Evolutionary conservation across 148 eudicot species (phyloP).

Genomic region (Chenopodium quinoa): DNA sequence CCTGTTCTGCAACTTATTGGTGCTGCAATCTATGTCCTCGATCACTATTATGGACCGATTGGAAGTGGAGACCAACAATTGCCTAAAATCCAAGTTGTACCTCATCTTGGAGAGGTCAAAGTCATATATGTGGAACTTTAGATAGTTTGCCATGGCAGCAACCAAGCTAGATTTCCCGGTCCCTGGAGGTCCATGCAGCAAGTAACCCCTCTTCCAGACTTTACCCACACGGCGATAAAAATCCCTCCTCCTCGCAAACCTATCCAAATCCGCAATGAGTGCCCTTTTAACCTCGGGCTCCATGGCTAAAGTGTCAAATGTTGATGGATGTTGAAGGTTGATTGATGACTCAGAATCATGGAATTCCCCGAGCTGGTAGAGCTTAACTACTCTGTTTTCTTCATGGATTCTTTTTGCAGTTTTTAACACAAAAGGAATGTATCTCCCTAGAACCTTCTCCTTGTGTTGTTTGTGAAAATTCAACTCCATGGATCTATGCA

Average conservation of each 20-base stretch:
- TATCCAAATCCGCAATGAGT: conserved; percentile 36
- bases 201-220: conserved; percentile 56
- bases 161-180: conserved; percentile 56
- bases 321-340: conserved; percentile 43
- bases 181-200: conserved; percentile 57
- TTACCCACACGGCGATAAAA: conserved; percentile 41
- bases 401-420: conserved; percentile 28
- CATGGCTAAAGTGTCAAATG: conserved; percentile 45
- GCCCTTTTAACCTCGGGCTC: conserved; percentile 30
- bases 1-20: conserved; percentile 20
- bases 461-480: conserved; percentile 34
- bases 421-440: conserved; percentile 31
- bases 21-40: conserved; percentile 55
- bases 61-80: conserved; percentile 27
- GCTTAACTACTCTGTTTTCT: conserved; percentile 33
- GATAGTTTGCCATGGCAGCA: conserved; percentile 53
- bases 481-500: conserved; percentile 28
- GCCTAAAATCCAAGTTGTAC: conserved; percentile 24
- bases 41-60: conserved; percentile 49
- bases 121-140: conserved; percentile 52
- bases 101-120: conserved; percentile 29
- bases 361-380: conserved; percentile 21
- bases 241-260: conserved; percentile 38
- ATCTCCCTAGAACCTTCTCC: conserved; percentile 25
- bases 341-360: background rate